Percentiles rank a stretch among this genome's conserved stretches.
Conservation (phyloP, 2,329 filamentous ascomycete genomes). For the Xylaria digitata region DNA sequence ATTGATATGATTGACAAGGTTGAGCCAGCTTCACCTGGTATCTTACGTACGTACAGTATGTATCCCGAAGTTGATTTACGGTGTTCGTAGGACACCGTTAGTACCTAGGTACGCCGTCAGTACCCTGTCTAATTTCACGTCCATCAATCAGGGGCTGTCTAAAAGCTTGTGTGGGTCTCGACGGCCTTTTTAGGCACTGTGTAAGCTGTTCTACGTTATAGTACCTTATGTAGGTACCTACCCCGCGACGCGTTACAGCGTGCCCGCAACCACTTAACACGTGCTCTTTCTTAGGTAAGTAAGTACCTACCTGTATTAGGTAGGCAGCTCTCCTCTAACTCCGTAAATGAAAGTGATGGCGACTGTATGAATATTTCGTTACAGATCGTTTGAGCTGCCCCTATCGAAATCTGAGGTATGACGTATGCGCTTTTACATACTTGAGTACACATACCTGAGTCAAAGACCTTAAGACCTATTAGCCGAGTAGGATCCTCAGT, state of each 20-base stretch:
- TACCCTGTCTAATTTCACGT: no score
- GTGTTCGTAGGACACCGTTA: no score
- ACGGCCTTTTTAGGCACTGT: no score
- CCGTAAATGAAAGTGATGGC: not conserved
- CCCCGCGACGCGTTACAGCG: constrained; percentile 46
- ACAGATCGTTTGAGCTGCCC: not conserved
- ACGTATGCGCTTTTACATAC: not conserved
- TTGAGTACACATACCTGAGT: not conserved
- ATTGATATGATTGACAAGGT: no score
- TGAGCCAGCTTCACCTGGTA: no score
- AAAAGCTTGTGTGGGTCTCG: no score
- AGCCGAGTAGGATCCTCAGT: not conserved
- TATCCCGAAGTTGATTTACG: no score
- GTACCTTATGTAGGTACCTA: constrained; percentile 20
- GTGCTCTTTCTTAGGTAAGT: not conserved
- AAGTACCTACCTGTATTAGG: not conserved
- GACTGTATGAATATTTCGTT: not conserved
- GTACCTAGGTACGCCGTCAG: no score
- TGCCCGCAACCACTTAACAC: not conserved
- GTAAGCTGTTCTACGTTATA: no score
- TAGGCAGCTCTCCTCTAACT: not conserved
- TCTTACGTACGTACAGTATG: no score
- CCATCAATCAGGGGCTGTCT: no score
- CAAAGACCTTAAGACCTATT: not conserved
- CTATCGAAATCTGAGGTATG: not conserved